These are phyloP conservation scores for Coffea eugenioides DNA, from an alignment of 257 asterid genomes.

Conservation along the genomic window DNA sequence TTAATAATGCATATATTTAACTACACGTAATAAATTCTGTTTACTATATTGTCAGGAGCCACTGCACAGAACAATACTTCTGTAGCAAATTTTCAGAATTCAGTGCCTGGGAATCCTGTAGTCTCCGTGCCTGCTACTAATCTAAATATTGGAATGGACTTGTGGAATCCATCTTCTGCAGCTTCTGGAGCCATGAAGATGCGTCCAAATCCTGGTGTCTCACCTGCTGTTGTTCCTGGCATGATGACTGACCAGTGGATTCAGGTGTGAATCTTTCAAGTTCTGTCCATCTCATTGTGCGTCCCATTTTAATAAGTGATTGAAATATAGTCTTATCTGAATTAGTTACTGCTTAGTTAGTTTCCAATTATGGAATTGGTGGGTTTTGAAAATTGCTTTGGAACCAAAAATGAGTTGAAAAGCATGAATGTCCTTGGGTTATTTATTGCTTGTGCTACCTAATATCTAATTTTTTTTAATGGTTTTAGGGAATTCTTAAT, in stretches of 20 bases:
- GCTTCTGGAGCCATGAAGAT: slow-evolving; percentile 66
- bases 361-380: neutral
- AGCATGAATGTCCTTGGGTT: neutral
- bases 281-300: slow-evolving; percentile 11
- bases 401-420: neutral
- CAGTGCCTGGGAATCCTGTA: slow-evolving; percentile 73
- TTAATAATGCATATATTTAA: slow-evolving; percentile 2
- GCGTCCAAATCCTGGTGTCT: slow-evolving; percentile 55
- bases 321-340: neutral
- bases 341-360: neutral
- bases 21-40: slow-evolving; percentile 3
- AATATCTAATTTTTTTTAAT: neutral
- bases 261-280: slow-evolving; percentile 44
- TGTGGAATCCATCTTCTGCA: slow-evolving; percentile 78
- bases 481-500: neutral
- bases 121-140: slow-evolving; percentile 64
- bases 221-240: slow-evolving; percentile 55
- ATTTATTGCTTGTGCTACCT: neutral
- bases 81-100: slow-evolving; percentile 43
- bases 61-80: slow-evolving; percentile 54
- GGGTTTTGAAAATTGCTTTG: neutral
- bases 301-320: neutral
- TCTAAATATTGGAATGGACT: slow-evolving; percentile 86
- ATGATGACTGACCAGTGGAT: slow-evolving; percentile 78
- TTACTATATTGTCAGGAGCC: slow-evolving; percentile 51